Base-by-base conservation (phyloP, 139 green algal species). In the Raphidocelis subcapitata region DNA sequence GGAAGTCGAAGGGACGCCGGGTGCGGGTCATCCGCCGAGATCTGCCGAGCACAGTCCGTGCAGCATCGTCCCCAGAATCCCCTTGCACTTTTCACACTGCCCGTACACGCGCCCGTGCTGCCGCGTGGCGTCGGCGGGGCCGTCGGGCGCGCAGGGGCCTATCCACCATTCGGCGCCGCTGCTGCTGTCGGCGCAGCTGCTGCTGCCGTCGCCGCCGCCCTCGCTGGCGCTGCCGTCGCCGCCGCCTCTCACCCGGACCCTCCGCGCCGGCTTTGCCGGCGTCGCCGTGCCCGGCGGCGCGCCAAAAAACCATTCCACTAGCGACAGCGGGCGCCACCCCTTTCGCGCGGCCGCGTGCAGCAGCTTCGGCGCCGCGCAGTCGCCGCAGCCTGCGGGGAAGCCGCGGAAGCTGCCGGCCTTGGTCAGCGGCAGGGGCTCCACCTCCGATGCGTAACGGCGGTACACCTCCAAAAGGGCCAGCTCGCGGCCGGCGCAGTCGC, bases 361-460 rank as follows among this genome's bases (percentile, higher is more conserved):
- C 68, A 87, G 79, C 67, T 87, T 87, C 49, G 82, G 79, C 5
- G 75, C 79, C 47, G 74, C 82, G 72, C 82, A 87, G 69, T 85
- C 82, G 2, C 82, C 82, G 0, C 69, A 77, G 62, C 82, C 82
- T 1, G 82, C 75, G 2, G 82, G 82, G 26, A 84, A 76, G 5
- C 64, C 62, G 31, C 55, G 23, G 31, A 65, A 81, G 18, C 32
- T 8, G 24, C 67, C 60, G 23, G 61, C 67, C 2, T 10, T 23
- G 0, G 67, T 75, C 8, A 76, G 20, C n/a, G 49, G 61, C 12
- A 59, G 46, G 0, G 2, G 66, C 24, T 49, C 57, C 47, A 63
- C 14, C 54, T 44, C 37, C 29, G 57, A n/a, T 0, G 21, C 51
- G 28, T 72, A 71, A 21, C 35, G 14, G 33, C 54, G 46, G 59